These are phyloP conservation scores for Myxozyma neotropica DNA, from an alignment of 805 yeast species.

Conservation along the genomic window DNA sequence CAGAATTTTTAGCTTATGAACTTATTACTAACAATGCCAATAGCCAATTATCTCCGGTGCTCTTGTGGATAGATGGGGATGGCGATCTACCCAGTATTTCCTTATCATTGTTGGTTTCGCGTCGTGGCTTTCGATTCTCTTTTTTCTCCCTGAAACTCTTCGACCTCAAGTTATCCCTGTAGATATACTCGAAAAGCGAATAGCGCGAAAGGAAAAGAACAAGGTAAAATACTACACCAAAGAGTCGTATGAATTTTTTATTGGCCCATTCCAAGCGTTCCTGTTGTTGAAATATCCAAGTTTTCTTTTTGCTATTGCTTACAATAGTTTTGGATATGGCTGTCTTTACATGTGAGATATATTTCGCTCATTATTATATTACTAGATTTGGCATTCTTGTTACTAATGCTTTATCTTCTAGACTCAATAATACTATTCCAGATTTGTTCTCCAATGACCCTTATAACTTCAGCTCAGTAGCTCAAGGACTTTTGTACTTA, in stretches of 20 bases:
- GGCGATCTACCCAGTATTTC: conserved; percentile 91
- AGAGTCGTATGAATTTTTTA: conserved; percentile 49
- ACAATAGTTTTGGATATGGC: conserved; percentile 72
- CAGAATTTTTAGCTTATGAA: not conserved
- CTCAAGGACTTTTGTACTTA: conserved; percentile 74
- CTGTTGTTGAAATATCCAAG: conserved; percentile 71
- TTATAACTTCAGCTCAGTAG: conserved; percentile 65
- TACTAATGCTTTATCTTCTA: not conserved
- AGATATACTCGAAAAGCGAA: conserved; percentile 32
- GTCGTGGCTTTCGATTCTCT: conserved; percentile 52
- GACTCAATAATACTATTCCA: conserved; percentile 71
- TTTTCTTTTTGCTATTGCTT: conserved; percentile 63
- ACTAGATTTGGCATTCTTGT: no score
- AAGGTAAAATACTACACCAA: not conserved
- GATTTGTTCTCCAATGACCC: conserved; percentile 64
- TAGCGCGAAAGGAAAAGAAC: conserved; percentile 2
- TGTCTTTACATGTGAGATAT: conserved; percentile 55
- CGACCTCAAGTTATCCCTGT: conserved; percentile 47
- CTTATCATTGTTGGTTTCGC: conserved; percentile 67
- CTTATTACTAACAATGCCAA: not conserved
- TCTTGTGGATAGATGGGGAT: conserved; percentile 69
- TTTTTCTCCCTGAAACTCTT: conserved; percentile 78
- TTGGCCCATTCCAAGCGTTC: conserved; percentile 63
- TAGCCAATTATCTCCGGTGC: conserved; percentile 78
- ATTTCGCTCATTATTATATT: not conserved